Evolutionary conservation across 768 basidiomycete species (phyloP).

Genomic region (Termitomyces titanicus): DNA sequence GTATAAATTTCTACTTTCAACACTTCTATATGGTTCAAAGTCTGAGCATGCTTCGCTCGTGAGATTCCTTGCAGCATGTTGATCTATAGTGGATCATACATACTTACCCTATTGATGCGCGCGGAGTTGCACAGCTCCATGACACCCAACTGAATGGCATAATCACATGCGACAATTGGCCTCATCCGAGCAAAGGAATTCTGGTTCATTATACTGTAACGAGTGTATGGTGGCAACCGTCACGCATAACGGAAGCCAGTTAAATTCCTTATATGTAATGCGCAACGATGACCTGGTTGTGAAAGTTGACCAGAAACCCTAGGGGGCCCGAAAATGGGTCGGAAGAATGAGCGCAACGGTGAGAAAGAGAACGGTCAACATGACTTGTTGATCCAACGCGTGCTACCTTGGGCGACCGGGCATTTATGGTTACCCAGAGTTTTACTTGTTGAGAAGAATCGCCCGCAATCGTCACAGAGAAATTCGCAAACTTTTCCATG

Average conservation of each 20-base stretch:
- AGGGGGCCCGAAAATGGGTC: not conserved
- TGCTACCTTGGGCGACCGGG: slow-evolving; percentile 44
- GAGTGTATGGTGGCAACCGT: not conserved
- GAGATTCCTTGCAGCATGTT: not conserved
- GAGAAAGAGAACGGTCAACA: not conserved
- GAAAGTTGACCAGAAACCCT: not conserved
- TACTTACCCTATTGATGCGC: not conserved
- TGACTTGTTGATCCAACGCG: slow-evolving; percentile 42
- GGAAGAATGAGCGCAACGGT: not conserved
- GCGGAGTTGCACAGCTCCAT: too few relatives aligned
- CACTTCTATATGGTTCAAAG: not conserved
- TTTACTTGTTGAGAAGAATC: slow-evolving; percentile 51
- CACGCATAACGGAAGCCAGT: not conserved
- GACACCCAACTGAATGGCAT: not conserved
- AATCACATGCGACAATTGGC: not conserved
- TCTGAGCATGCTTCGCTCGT: too few relatives aligned
- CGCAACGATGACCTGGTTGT: not conserved
- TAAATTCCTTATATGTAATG: not conserved
- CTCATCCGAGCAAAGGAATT: not conserved
- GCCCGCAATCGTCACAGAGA: slow-evolving; percentile 44
- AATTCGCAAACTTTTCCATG: slow-evolving; percentile 56
- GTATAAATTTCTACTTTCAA: not conserved
- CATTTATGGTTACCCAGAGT: slow-evolving; percentile 56
- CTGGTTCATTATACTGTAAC: not conserved
- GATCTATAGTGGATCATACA: too few relatives aligned